phyloP scores from a whole-genome alignment of 305 asterid species.

The Solanum chacoense region DNA sequence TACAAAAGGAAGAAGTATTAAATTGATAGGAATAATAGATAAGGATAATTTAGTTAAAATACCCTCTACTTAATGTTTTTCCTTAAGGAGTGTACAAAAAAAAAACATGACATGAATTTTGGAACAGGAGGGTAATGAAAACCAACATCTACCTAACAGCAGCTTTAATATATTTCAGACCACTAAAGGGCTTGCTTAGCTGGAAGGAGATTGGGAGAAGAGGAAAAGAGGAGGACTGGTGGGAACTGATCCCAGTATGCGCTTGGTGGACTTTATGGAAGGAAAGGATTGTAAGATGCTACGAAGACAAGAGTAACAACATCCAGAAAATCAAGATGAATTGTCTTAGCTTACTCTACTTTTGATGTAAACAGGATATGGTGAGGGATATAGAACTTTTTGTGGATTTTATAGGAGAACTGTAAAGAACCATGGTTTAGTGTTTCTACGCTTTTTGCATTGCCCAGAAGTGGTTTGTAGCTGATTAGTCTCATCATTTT shows the following conservation, averaged over 20 bases:
- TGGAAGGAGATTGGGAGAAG: not conserved
- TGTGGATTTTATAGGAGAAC: not conserved
- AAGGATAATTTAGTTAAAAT: not conserved
- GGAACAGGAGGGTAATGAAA: not conserved
- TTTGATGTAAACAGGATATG: not conserved
- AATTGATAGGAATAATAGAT: not conserved
- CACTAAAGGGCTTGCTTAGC: not conserved
- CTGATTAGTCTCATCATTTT: not conserved
- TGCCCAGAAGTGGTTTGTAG: not conserved
- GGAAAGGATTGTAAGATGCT: not conserved
- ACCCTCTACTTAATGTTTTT: not conserved
- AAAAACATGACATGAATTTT: not conserved
- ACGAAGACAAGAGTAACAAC: not conserved
- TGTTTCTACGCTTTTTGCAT: not conserved
- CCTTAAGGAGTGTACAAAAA: not conserved
- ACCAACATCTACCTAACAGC: not conserved
- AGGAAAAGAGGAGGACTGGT: not conserved
- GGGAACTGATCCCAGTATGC: not conserved
- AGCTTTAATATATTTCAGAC: not conserved
- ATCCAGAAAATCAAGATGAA: not conserved
- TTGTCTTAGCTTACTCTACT: not conserved
- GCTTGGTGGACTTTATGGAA: not conserved
- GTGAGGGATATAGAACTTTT: not conserved
- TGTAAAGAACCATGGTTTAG: not conserved
- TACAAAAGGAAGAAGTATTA: not conserved